phyloP scores from a whole-genome alignment of 2,329 filamentous ascomycete genomes.

The Rutstroemia sp. region DNA sequence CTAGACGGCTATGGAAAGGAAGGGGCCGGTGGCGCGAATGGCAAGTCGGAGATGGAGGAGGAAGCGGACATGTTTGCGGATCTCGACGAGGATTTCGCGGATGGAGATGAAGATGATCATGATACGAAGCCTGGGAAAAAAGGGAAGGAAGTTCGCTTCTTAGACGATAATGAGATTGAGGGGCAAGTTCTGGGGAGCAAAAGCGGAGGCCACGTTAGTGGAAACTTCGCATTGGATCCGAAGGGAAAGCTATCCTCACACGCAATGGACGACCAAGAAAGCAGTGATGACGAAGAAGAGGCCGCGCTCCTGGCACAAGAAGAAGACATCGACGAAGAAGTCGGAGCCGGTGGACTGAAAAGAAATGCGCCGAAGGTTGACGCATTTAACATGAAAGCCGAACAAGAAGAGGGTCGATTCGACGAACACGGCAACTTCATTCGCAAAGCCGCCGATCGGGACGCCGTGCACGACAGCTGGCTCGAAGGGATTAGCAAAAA shows the following conservation, averaged over 20 bases:
- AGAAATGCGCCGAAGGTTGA: conserved; percentile 90
- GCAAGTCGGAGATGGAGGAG: conserved; percentile 45
- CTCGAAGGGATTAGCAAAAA: conserved; percentile 88
- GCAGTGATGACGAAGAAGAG: conserved; percentile 58
- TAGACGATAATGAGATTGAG: conserved; percentile 58
- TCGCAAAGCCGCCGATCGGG: conserved; percentile 79
- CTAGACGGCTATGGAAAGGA: conserved; percentile 45
- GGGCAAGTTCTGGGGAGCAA: conserved; percentile 71
- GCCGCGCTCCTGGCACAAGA: conserved; percentile 70
- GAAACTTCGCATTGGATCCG: conserved; percentile 53
- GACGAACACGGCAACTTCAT: conserved; percentile 89
- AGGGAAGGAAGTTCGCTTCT: conserved; percentile 53
- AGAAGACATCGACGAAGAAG: conserved; percentile 75
- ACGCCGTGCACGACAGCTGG: conserved; percentile 88
- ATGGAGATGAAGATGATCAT: conserved; percentile 46
- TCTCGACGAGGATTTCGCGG: conserved; percentile 48
- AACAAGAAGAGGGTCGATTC: conserved; percentile 89
- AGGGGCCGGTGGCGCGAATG: conserved; percentile 28
- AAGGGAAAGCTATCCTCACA: conserved; percentile 36
- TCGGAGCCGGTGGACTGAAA: conserved; percentile 86
- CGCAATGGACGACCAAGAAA: conserved; percentile 35
- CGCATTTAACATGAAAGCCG: conserved; percentile 86
- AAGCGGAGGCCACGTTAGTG: conserved; percentile 60
- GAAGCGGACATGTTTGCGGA: conserved; percentile 84
- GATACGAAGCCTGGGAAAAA: conserved; percentile 48